These are phyloP conservation scores for Penicillium palitans DNA, from an alignment of 2,329 filamentous ascomycete genomes.

Conservation along the genomic window DNA sequence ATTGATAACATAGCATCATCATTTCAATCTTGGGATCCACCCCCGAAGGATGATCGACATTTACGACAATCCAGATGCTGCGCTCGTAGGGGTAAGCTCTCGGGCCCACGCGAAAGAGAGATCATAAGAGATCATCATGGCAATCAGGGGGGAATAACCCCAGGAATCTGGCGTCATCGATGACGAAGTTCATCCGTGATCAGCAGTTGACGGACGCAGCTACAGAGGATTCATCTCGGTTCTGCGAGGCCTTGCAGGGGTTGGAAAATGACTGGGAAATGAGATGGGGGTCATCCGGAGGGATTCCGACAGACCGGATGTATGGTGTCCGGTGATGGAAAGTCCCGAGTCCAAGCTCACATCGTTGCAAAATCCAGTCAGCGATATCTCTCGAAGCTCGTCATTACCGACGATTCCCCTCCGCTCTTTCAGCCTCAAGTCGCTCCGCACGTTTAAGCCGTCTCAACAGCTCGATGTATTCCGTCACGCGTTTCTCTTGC, in stretches of 20 bases:
- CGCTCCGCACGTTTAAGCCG: conserved; percentile 44
- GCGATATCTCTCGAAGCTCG: neutral
- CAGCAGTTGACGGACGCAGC: neutral
- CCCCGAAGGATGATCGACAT: conserved; percentile 16
- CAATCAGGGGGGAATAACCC: conserved; percentile 9
- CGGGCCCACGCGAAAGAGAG: conserved; percentile 13
- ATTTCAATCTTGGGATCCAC: conserved; percentile 12
- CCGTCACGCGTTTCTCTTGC: conserved; percentile 48
- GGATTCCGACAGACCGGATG: neutral
- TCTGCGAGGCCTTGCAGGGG: neutral
- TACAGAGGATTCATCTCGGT: neutral
- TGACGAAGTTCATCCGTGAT: neutral
- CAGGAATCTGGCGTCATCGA: conserved; percentile 9
- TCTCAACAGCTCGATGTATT: conserved; percentile 48
- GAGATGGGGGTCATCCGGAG: neutral
- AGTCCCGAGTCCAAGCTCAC: neutral
- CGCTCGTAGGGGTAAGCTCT: conserved; percentile 9
- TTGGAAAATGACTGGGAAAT: neutral
- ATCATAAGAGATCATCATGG: conserved; percentile 21
- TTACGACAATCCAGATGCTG: conserved; percentile 7
- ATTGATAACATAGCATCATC: neutral
- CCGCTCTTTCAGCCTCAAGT: conserved; percentile 33
- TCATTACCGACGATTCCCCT: conserved; percentile 15
- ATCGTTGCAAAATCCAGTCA: neutral
- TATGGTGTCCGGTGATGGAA: neutral